phyloP scores from a whole-genome alignment of 2,329 filamentous ascomycete species.

The Colletotrichum musae region DNA sequence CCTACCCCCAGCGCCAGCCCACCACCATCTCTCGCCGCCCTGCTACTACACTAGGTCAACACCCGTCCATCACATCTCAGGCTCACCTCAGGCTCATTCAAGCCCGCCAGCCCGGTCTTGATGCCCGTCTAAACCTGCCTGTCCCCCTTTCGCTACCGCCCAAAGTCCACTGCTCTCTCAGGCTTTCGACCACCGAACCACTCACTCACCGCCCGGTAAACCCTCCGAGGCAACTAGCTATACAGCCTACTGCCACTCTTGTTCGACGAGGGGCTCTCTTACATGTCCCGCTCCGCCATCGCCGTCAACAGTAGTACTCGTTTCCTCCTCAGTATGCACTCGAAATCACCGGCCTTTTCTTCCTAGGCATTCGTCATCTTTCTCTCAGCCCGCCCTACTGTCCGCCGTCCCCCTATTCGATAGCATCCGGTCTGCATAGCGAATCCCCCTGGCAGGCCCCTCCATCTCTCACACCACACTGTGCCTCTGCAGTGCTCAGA shows the following conservation, averaged over 20 bases:
- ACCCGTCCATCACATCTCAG: conserved; percentile 19
- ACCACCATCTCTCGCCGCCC: conserved; percentile 9
- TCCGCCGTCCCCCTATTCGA: conserved; percentile 12
- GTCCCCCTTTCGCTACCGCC: conserved; percentile 1
- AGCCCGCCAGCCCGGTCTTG: neutral
- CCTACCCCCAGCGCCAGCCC: neutral
- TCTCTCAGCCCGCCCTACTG: neutral
- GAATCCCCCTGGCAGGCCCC: conserved; percentile 13
- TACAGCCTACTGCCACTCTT: conserved; percentile 16
- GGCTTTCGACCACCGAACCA: neutral
- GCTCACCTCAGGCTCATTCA: conserved; percentile 13
- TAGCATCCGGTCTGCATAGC: conserved; percentile 10
- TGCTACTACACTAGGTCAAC: conserved; percentile 11
- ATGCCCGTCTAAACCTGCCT: neutral
- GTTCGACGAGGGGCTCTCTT: conserved; percentile 34
- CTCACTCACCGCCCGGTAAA: conserved; percentile 39
- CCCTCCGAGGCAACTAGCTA: conserved; percentile 12
- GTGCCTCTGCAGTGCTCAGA: neutral
- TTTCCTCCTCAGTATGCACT: conserved; percentile 39
- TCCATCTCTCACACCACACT: conserved; percentile 32
- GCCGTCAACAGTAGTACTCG: conserved; percentile 26
- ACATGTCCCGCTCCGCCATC: conserved; percentile 32
- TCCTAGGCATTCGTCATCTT: conserved; percentile 30
- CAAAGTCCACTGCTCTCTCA: neutral
- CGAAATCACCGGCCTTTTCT: conserved; percentile 25